A percentile compares a stretch with the other conserved stretches of the same genome.
Evolutionary conservation across 352 stramenopile genomes (phyloP).

Genomic region (Pythium utonaiense): DNA sequence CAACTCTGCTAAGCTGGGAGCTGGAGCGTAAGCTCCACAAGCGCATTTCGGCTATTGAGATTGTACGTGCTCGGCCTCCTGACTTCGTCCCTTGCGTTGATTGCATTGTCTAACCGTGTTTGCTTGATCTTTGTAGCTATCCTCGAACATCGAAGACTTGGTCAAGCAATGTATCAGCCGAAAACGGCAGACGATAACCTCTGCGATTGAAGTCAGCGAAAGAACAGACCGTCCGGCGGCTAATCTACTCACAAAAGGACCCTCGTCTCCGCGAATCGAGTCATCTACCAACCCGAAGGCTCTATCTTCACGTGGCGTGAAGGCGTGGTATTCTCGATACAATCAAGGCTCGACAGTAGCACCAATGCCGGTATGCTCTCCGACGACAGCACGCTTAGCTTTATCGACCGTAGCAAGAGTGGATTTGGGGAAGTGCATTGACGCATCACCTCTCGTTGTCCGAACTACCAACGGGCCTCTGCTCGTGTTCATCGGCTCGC

Average conservation of each 20-base stretch:
- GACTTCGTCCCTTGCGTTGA: too few relatives aligned
- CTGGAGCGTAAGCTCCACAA: conserved; percentile 22
- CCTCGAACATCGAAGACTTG: conserved; percentile 2
- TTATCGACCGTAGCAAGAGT: conserved; percentile 23
- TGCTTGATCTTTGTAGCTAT: background rate
- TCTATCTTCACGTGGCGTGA: background rate
- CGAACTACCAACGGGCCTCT: background rate
- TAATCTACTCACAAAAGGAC: too few relatives aligned
- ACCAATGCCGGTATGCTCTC: background rate
- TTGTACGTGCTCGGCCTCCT: conserved; percentile 15
- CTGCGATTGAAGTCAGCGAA: background rate
- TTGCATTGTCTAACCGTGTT: too few relatives aligned
- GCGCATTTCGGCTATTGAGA: conserved; percentile 17
- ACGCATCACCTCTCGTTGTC: conserved; percentile 60
- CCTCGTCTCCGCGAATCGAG: background rate
- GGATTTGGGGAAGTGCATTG: conserved; percentile 57
- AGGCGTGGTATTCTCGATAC: conserved; percentile 10
- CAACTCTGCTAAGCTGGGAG: conserved; percentile 44
- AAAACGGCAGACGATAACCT: background rate
- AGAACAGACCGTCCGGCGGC: too few relatives aligned
- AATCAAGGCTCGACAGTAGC: background rate
- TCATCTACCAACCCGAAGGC: background rate
- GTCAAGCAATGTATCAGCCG: background rate
- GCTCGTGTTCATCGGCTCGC: conserved; percentile 45
- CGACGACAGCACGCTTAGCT: too few relatives aligned